Conservation (phyloP, 1,284 basidiomycete species). For the Ustilago xerochloae region DNA sequence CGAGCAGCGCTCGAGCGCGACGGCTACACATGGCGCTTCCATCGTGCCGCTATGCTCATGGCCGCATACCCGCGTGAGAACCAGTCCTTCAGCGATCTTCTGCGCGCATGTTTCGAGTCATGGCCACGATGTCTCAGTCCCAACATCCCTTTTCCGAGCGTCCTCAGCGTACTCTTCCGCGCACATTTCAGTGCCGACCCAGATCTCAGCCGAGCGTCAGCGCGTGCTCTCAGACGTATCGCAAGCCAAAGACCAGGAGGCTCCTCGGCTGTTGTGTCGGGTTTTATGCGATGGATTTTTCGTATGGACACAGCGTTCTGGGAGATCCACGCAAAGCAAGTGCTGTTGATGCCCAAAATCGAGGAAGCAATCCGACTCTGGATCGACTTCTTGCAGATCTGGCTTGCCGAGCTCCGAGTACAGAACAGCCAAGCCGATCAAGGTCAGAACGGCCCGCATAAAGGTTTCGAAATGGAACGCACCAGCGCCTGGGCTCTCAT, state of each 20-base stretch:
- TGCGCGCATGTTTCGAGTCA: slow-evolving; percentile 83
- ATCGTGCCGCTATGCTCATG: slow-evolving; percentile 73
- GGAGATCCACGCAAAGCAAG: slow-evolving; percentile 76
- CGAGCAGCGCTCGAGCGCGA: slow-evolving; percentile 66
- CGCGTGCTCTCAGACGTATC: slow-evolving; percentile 78
- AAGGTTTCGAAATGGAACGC: slow-evolving; percentile 54
- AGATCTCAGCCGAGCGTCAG: slow-evolving; percentile 77
- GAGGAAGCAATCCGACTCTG: slow-evolving; percentile 77
- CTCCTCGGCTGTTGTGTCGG: slow-evolving; percentile 73
- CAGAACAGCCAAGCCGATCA: slow-evolving; percentile 51
- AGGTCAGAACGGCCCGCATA: slow-evolving; percentile 10
- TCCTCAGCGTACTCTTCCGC: slow-evolving; percentile 82
- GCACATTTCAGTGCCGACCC: slow-evolving; percentile 84
- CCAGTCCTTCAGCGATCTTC: slow-evolving; percentile 77
- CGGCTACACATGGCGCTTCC: slow-evolving; percentile 72
- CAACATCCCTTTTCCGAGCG: slow-evolving; percentile 72
- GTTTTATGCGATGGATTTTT: slow-evolving; percentile 82
- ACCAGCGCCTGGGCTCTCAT: slow-evolving; percentile 67
- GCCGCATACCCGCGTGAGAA: slow-evolving; percentile 76
- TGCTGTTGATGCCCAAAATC: slow-evolving; percentile 76
- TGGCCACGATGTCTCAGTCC: slow-evolving; percentile 82
- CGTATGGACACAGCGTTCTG: slow-evolving; percentile 77
- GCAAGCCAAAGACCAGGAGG: slow-evolving; percentile 74
- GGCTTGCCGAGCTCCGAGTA: slow-evolving; percentile 72
- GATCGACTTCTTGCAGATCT: slow-evolving; percentile 79